Base-by-base conservation (phyloP, 176 grass and related monocot species). In the Triticum monococcum region DNA sequence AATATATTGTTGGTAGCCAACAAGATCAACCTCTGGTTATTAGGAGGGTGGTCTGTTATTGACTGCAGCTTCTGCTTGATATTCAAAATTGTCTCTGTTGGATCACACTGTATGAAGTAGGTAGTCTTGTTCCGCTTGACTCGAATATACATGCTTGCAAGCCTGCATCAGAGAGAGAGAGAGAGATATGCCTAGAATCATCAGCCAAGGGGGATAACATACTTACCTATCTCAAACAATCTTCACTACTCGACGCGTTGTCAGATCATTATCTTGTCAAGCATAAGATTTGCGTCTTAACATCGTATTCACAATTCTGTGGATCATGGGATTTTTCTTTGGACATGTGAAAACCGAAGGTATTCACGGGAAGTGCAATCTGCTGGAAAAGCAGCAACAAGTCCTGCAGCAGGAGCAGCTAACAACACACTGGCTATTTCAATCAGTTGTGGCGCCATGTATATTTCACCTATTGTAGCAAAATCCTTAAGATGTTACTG, bases 121-220 rank as follows among this genome's bases (percentile, higher is more conserved):
- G 95, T 95, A 22, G 68, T 89, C 84, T 93, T 97, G 84, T 86
- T 86, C 64, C 92, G 87, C 92, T 97, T 97, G 68, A 93, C 92
- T 87, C 95, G 83, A 76, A 97, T 90, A 78, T 94, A 94, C 92
- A 97, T 97, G 63, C 87, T 89, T 92, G 82, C 72, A 75, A 78
- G 66, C 82, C 92, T 97, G 82, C 77, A 75, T 10, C 31, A 30
- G 79, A 68, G 28, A 30, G 28, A 30, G 79, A 68, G 32, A 32
- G 32, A 33, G 10, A 85, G 4, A 85, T 41, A 69, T 35, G 59
- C 70, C 35, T 79, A 73, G 43, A 83, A n/a, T 9, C 31, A 73
- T 72, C 52, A 86, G 37, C 18, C 23, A 7, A 86, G 46, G 17
- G 13, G 64, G 33, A 43, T 57, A 77, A n/a, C 32, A 67, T 56